Base-by-base conservation (phyloP, 2,329 filamentous ascomycete species). In the Ophiostoma sp. region DNA sequence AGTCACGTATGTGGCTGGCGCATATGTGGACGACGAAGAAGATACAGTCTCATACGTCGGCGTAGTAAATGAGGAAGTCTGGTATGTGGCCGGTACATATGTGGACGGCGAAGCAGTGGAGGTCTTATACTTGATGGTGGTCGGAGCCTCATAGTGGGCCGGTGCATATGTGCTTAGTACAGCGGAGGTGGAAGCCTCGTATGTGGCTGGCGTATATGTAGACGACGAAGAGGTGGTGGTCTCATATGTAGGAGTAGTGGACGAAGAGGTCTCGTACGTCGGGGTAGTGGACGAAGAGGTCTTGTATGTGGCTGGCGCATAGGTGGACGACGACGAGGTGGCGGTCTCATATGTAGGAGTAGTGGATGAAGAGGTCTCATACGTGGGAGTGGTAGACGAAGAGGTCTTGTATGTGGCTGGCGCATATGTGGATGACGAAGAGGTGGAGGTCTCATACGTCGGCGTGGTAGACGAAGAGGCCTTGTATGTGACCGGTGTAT, bases 401-500 rank as follows among this genome's bases (percentile, higher is more conserved):
- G 49, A 8, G 5, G 49, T 14, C 8, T 12, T 18, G 49, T 55
- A 55, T 6, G n/a, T 55, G n/a, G 49, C n/a, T 18, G 49, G n/a
- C 7, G n/a, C 45, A n/a, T 49, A 49, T n/a, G n/a, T n/a, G 45
- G 14, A 16, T 2, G 45, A 49, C 47, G 47, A n/a, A 49, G 49
- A 55, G n/a, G n/a, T 18, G 5, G 27, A 27, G 2, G 27, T 27
- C 27, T 27, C 27, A 2, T 27, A 27, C 27, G n/a, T 42, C 1
- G 40, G 41, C 5, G 65, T 42, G 2, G 27, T 49, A 9, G 52
- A 11, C 3, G 41, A 27, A 11, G 36, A 16, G 58, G 58, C 18
- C 52, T 27, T 27, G 2, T 27, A 27, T 27, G 27, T 27, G 68
- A 65, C 27, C 67, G 67, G 44, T 68, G 69, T 6, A 45, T 12